Percentiles rank a stretch among this genome's conserved stretches.
phyloP scores from a whole-genome alignment of 768 basidiomycete species.

The Amanita brunnescens region DNA sequence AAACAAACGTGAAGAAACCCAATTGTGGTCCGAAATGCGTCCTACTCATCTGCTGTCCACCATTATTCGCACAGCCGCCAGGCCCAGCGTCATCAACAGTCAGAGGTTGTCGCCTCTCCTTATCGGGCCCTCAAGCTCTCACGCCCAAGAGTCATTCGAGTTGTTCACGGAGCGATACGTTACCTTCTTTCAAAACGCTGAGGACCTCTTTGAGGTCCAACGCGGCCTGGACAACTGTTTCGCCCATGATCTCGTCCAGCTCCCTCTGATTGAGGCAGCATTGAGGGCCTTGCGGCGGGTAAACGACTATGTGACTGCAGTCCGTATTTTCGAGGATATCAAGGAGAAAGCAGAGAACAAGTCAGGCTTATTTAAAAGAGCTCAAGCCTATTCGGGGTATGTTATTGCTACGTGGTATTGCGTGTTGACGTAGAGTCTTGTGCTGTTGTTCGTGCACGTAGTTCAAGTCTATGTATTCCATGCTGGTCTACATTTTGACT shows the following conservation, averaged over 20 bases:
- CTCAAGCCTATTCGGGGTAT: conserved; percentile 77
- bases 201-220: conserved; percentile 98
- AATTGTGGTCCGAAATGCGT: too few species aligned
- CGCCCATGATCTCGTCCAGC: conserved; percentile 93
- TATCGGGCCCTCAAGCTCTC: conserved; percentile 43
- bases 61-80: conserved; percentile 50
- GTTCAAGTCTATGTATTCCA: too few species aligned
- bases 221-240: conserved; percentile 99
- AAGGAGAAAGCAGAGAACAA: conserved; percentile 98
- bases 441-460: too few species aligned
- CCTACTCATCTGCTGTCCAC: too few species aligned
- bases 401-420: conserved; percentile 10
- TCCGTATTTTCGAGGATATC: conserved; percentile 92
- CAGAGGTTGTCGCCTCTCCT: conserved; percentile 36
- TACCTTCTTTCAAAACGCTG: conserved; percentile 84
- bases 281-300: conserved; percentile 83
- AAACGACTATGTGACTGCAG: conserved; percentile 95
- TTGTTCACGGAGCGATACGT: conserved; percentile 92
- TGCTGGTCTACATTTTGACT: too few species aligned
- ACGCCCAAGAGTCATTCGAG: conserved; percentile 89
- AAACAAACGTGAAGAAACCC: too few species aligned
- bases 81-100: conserved; percentile 34
- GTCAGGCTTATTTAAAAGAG: conserved; percentile 88
- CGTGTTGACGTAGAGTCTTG: too few species aligned
- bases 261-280: conserved; percentile 79